phyloP scores from a whole-genome alignment of 1,139 yeast genomes.

The Yamadazyma diospyri region DNA sequence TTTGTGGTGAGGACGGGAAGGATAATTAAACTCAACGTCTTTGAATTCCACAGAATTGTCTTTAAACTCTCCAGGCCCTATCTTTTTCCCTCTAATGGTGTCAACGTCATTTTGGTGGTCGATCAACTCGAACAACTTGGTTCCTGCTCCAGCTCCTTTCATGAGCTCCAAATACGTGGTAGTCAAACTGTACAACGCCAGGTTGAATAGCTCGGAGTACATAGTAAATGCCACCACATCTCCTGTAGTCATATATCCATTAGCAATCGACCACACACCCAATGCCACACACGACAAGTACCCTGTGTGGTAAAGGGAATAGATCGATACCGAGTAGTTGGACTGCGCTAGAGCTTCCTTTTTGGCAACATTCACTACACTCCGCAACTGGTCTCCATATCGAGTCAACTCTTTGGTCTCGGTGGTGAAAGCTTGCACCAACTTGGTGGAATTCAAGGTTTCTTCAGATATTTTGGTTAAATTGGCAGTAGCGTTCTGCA shows the following conservation, averaged over 20 bases:
- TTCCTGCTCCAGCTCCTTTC: conserved; percentile 56
- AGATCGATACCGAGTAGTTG: conserved; percentile 44
- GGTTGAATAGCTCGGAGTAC: conserved; percentile 49
- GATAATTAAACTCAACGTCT: conserved; percentile 73
- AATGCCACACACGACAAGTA: conserved; percentile 44
- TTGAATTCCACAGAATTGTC: conserved; percentile 62
- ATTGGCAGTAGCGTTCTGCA: conserved; percentile 48
- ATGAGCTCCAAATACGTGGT: conserved; percentile 53
- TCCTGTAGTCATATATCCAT: conserved; percentile 44
- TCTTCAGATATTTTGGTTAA: conserved; percentile 46
- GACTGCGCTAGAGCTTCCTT: conserved; percentile 49
- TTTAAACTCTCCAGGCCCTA: conserved; percentile 22
- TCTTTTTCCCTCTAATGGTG: conserved; percentile 38
- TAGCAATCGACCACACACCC: conserved; percentile 42
- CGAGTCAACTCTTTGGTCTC: conserved; percentile 42
- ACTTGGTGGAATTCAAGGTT: conserved; percentile 41
- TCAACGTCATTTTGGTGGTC: conserved; percentile 44
- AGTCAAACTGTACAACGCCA: conserved; percentile 48
- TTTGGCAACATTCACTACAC: conserved; percentile 41
- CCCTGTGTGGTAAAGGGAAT: conserved; percentile 43
- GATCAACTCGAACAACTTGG: conserved; percentile 43
- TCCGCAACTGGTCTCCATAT: conserved; percentile 39
- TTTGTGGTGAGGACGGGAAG: conserved; percentile 77
- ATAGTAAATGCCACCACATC: conserved; percentile 48
- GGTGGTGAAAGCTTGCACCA: conserved; percentile 46